phyloP scores from a whole-genome alignment of 768 basidiomycete genomes.

The Boletus speciosus region DNA sequence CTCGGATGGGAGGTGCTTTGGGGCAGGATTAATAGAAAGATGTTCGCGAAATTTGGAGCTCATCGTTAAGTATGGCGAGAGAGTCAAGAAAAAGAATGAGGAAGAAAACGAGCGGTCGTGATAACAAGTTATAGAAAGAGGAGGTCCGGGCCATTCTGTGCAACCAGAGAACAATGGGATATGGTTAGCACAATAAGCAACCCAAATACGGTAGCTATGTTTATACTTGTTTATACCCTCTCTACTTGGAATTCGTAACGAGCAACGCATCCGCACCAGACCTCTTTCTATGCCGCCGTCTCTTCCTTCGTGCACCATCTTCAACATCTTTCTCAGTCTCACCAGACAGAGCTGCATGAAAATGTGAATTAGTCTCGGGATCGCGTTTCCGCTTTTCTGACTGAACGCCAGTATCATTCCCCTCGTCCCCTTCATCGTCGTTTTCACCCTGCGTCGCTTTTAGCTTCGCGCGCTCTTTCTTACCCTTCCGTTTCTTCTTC shows the following conservation, averaged over 20 bases:
- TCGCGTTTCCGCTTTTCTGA: constrained; percentile 19
- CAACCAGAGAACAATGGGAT: constrained; percentile 18
- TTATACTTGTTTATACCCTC: too few species aligned
- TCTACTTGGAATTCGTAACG: too few species aligned
- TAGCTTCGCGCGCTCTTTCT: constrained; percentile 61
- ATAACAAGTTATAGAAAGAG: constrained; percentile 3
- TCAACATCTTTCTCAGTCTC: constrained; percentile 9
- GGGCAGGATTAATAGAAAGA: constrained; percentile 20
- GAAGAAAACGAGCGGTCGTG: constrained; percentile 11
- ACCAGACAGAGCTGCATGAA: constrained; percentile 6
- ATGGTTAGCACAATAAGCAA: constrained; percentile 12
- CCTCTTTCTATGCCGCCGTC: constrained; percentile 39
- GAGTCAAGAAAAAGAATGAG: background rate
- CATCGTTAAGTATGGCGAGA: constrained; percentile 12
- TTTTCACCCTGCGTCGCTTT: constrained; percentile 32
- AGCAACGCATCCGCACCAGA: background rate
- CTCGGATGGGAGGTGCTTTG: constrained; percentile 21
- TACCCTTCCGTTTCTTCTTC: constrained; percentile 64
- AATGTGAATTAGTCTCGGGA: constrained; percentile 2
- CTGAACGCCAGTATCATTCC: background rate
- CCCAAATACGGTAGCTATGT: constrained; percentile 12
- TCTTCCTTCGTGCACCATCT: constrained; percentile 29
- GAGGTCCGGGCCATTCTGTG: background rate
- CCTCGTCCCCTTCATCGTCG: constrained; percentile 4
- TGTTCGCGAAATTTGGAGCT: constrained; percentile 32